Conservation (phyloP, 441 rosid species). For the Raphanus hybrid region DNA sequence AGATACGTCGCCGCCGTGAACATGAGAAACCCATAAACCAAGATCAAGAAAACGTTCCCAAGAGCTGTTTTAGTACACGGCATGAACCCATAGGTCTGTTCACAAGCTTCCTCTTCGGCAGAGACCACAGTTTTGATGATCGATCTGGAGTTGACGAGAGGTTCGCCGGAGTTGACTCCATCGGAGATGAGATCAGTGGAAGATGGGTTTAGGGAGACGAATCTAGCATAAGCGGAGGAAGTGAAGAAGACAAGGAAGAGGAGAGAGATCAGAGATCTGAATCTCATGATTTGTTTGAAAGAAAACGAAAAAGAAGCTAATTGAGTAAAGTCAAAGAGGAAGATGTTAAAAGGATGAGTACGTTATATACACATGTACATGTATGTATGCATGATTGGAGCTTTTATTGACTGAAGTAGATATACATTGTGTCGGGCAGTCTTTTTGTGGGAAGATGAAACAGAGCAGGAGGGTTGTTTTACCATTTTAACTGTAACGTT, state of each 20-base stretch:
- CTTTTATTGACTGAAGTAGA: too few species aligned
- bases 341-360: not conserved
- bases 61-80: conserved; percentile 82
- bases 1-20: conserved; percentile 78
- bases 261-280: conserved; percentile 39
- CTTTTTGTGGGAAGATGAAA: too few species aligned
- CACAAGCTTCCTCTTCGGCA: conserved; percentile 57
- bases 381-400: too few species aligned
- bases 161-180: conserved; percentile 34
- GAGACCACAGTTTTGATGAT: conserved; percentile 29
- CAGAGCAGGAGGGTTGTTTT: too few species aligned
- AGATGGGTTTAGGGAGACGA: conserved; percentile 30
- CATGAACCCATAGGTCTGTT: conserved; percentile 88
- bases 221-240: conserved; percentile 41
- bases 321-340: conserved; percentile 22
- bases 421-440: too few species aligned
- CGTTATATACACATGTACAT: not conserved
- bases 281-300: conserved; percentile 28
- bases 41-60: conserved; percentile 80
- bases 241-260: conserved; percentile 35
- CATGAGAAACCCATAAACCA: conserved; percentile 90
- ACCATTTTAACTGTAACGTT: too few species aligned
- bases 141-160: conserved; percentile 17
- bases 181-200: conserved; percentile 45
- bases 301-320: too few species aligned